Evolutionary conservation across 1,284 basidiomycete species (phyloP).

Genomic region (Sparassis latifolia): DNA sequence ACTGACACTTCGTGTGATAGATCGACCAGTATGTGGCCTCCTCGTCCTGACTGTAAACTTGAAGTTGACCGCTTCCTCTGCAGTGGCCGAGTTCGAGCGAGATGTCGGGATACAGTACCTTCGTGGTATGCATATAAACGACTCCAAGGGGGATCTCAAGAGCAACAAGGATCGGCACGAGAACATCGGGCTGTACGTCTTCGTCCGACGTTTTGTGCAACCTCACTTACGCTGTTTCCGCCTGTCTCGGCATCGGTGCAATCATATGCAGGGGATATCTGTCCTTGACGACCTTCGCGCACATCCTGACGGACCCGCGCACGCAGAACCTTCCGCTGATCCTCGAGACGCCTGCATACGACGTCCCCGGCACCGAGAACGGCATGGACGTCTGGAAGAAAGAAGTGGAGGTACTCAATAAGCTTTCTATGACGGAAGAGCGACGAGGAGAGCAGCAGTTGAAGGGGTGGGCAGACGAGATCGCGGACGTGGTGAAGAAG

Average conservation of each 20-base stretch:
- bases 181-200: slow-evolving; percentile 72
- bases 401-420: slow-evolving; percentile 61
- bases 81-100: slow-evolving; percentile 58
- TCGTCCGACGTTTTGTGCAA: not conserved
- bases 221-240: not conserved
- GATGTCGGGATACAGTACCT: slow-evolving; percentile 70
- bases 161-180: slow-evolving; percentile 77
- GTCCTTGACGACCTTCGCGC: slow-evolving; percentile 56
- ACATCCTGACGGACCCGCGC: slow-evolving; percentile 65
- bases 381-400: slow-evolving; percentile 54
- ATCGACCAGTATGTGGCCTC: slow-evolving; percentile 11
- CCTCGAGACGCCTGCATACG: slow-evolving; percentile 73
- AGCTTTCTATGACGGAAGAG: slow-evolving; percentile 29
- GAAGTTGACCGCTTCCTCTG: not conserved
- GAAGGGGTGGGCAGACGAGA: slow-evolving; percentile 23
- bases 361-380: slow-evolving; percentile 21
- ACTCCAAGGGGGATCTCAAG: slow-evolving; percentile 62
- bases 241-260: not conserved
- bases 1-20: slow-evolving; percentile 2
- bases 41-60: not conserved
- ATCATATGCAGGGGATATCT: slow-evolving; percentile 51
- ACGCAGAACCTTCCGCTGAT: slow-evolving; percentile 71
- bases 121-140: slow-evolving; percentile 81
- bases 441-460: slow-evolving; percentile 8
- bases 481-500: slow-evolving; percentile 21